These are phyloP conservation scores for Cyberlindnera amylophila DNA, from an alignment of 805 yeast genomes.

Conservation along the genomic window DNA sequence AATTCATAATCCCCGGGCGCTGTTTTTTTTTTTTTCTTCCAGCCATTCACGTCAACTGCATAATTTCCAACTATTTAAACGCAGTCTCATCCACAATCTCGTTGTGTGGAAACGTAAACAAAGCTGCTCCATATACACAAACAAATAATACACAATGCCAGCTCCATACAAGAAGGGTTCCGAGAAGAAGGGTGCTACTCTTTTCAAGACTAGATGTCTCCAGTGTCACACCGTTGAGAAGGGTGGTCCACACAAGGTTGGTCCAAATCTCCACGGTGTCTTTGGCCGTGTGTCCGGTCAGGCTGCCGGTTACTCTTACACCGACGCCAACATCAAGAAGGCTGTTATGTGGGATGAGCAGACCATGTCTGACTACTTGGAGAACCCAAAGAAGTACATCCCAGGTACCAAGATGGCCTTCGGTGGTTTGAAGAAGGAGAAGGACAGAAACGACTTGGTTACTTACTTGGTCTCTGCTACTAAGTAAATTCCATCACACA, in stretches of 20 bases:
- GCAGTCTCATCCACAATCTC: constrained; percentile 3
- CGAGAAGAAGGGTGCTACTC: constrained; percentile 93
- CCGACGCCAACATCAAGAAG: constrained; percentile 97
- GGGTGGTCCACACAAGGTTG: constrained; percentile 98
- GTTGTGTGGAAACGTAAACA: neutral
- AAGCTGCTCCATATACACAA: neutral
- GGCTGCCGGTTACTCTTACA: constrained; percentile 91
- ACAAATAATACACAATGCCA: constrained; percentile 24
- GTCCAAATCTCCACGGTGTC: constrained; percentile 96
- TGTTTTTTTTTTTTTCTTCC: constrained; percentile 4
- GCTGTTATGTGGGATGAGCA: constrained; percentile 86
- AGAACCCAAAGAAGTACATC: constrained; percentile 99
- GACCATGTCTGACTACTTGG: constrained; percentile 90
- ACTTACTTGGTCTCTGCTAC: constrained; percentile 68
- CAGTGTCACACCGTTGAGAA: constrained; percentile 97
- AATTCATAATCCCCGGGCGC: constrained; percentile 25
- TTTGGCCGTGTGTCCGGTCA: constrained; percentile 89
- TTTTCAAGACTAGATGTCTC: constrained; percentile 97
- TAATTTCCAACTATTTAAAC: constrained; percentile 13
- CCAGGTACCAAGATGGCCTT: constrained; percentile 99
- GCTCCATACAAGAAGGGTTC: constrained; percentile 46
- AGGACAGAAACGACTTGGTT: constrained; percentile 96
- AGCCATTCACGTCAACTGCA: constrained; percentile 21
- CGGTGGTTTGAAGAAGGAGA: constrained; percentile 98
- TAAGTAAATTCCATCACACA: constrained; percentile 33